Base-by-base conservation (phyloP, 768 basidiomycete species). In the Suillus luteus region DNA sequence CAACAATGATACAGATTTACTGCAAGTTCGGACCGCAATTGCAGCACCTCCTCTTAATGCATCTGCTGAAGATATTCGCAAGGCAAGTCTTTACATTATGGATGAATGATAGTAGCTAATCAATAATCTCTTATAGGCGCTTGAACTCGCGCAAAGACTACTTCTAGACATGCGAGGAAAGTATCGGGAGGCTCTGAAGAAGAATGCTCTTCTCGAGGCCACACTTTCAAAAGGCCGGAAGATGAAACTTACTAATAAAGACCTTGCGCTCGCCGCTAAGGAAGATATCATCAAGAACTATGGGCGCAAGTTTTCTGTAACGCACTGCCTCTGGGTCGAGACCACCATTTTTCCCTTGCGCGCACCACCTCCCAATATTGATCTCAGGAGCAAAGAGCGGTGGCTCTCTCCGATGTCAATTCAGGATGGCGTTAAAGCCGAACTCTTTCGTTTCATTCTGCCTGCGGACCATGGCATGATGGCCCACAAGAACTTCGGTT, bases 341-440 rank as follows among this genome's bases (percentile, higher is more conserved):
- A 48, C 46, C 46, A 48, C n/a, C 11, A 48, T 48, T 48, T 49
- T 49, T 1, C 22, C 48, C 24, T 49, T 49, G 24, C 14, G 14
- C 7, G 7, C 48, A 7, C 48, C 48, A 49, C 48, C 48, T 15
- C 64, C 64, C 6, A 41, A 22, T n/a, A 51, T 49, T 1, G 38
- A 48, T 15, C 64, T 62, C 43, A 33, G 11, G 9, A 38, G 60
- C 49, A 35, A 22, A 51, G 52, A 61, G 33, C 17, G 14, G 44
- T 65, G 64, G 64, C 22, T 55, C 15, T 65, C 64, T 19, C 51
- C 41, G 5, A 59, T 55, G 7, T 19, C 54, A 15, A 62, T 61
- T 3, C 52, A 65, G 24, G 60, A 65, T 31, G 61, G 52, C 8
- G 10, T 62, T 8, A 65, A 61, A 61, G 41, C 64, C 10, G 60